A percentile compares a stretch with the other conserved stretches of the same genome.
These are phyloP conservation scores for Chrysophaeum taylorii DNA, from an alignment of 352 stramenopile species.

Conservation along the genomic window DNA sequence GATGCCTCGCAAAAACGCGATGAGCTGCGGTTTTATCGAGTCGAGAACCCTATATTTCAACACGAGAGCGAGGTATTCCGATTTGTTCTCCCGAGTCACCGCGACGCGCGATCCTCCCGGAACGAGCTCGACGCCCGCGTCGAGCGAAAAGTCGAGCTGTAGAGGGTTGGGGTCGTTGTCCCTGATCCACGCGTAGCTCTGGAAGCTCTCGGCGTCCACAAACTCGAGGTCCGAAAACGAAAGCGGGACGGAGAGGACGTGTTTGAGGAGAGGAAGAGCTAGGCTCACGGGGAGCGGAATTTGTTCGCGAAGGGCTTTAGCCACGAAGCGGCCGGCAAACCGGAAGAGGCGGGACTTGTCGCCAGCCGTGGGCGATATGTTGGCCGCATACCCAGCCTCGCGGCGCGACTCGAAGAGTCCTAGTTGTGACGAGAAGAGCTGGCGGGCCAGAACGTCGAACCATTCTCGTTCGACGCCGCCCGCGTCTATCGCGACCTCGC, in stretches of 20 bases:
- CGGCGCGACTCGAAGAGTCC: conserved; percentile 36
- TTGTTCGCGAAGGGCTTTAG: conserved; percentile 69
- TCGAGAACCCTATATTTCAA: conserved; percentile 78
- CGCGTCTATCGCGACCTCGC: conserved; percentile 30
- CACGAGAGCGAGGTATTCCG: conserved; percentile 78
- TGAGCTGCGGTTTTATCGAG: conserved; percentile 71
- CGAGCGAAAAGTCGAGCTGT: conserved; percentile 79
- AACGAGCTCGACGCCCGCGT: conserved; percentile 73
- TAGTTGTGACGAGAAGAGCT: conserved; percentile 28
- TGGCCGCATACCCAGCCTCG: background rate
- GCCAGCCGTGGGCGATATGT: background rate
- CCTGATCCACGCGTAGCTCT: conserved; percentile 74
- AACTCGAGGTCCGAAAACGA: conserved; percentile 75
- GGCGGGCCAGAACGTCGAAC: conserved; percentile 26
- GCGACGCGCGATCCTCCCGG: conserved; percentile 64
- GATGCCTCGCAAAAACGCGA: conserved; percentile 75
- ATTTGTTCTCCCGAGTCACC: conserved; percentile 83
- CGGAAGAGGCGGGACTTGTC: background rate
- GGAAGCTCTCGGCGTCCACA: conserved; percentile 74
- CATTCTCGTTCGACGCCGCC: conserved; percentile 31
- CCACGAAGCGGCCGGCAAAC: conserved; percentile 60
- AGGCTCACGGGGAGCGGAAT: conserved; percentile 61
- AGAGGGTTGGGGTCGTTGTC: conserved; percentile 60
- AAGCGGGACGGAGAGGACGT: conserved; percentile 66
- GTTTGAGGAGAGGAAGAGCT: conserved; percentile 70